phyloP scores from a whole-genome alignment of 345 rosid species.

The Psidium guajava region DNA sequence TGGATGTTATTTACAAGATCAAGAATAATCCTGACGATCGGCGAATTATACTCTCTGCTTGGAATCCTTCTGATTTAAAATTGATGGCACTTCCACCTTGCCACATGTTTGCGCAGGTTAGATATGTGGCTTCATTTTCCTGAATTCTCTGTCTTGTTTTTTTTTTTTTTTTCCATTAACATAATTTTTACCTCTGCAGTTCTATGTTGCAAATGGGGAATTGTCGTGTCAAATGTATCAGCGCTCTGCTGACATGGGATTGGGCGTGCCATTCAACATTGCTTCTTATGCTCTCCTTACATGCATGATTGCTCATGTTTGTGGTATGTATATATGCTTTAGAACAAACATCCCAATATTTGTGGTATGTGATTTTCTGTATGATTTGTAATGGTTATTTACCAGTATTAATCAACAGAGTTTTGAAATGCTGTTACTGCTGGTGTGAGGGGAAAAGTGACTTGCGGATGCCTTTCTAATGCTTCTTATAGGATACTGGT shows the following conservation, averaged over 20 bases:
- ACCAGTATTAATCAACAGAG: neutral
- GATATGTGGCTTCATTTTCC: neutral
- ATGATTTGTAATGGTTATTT: neutral
- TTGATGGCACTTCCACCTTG: conserved; percentile 98
- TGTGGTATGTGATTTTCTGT: neutral
- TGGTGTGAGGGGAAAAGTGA: neutral
- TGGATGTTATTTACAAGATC: conserved; percentile 80
- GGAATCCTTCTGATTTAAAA: conserved; percentile 95
- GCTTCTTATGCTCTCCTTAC: conserved; percentile 93
- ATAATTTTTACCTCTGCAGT: conserved; percentile 26
- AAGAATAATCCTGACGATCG: conserved; percentile 89
- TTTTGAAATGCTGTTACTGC: neutral
- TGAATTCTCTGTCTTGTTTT: neutral
- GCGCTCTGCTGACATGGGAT: conserved; percentile 94
- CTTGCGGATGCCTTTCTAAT: neutral
- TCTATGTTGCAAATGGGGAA: conserved; percentile 81
- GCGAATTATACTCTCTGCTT: conserved; percentile 83
- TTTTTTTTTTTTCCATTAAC: neutral
- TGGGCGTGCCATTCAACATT: conserved; percentile 94
- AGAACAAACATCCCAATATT: neutral
- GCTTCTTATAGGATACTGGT: neutral
- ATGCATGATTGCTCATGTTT: conserved; percentile 87
- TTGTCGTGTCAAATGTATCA: conserved; percentile 98
- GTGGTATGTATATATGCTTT: conserved; percentile 36
- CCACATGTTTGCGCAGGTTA: conserved; percentile 97